phyloP scores from a whole-genome alignment of 352 stramenopile genomes.

The Phytophthora idaei region DNA sequence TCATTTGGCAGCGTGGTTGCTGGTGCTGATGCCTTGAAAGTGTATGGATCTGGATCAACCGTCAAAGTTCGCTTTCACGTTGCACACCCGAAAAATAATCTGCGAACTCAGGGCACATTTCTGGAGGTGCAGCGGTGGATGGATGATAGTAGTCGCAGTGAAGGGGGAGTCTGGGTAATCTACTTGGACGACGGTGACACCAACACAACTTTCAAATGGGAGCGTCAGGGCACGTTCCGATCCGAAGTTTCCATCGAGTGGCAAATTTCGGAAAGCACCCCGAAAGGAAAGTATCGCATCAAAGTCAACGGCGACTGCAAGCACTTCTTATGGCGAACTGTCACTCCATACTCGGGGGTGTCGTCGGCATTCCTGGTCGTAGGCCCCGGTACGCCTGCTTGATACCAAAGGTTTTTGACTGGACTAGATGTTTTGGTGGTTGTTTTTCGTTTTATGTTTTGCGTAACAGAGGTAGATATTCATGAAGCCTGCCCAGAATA shows the following conservation, averaged over 20 bases:
- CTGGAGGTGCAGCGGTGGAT: slow-evolving; percentile 79
- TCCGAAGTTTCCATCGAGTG: slow-evolving; percentile 78
- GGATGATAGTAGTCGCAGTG: slow-evolving; percentile 33
- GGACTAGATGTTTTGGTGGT: background rate
- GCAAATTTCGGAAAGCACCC: slow-evolving; percentile 55
- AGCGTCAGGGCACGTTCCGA: slow-evolving; percentile 68
- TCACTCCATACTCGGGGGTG: slow-evolving; percentile 58
- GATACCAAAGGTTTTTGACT: background rate
- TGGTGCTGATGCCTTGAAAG: slow-evolving; percentile 43
- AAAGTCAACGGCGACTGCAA: slow-evolving; percentile 86
- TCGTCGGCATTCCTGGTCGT: slow-evolving; percentile 65
- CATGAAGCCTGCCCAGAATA: slow-evolving; percentile 8
- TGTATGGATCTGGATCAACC: slow-evolving; percentile 53
- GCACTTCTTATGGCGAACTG: slow-evolving; percentile 54
- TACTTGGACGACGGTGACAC: slow-evolving; percentile 74
- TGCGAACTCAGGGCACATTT: slow-evolving; percentile 79
- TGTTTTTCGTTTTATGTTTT: slow-evolving; percentile 3
- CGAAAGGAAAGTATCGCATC: slow-evolving; percentile 65
- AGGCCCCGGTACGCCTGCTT: slow-evolving; percentile 20
- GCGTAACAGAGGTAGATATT: background rate
- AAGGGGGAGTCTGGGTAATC: slow-evolving; percentile 70
- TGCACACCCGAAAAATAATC: slow-evolving; percentile 84
- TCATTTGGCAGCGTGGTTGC: slow-evolving; percentile 64
- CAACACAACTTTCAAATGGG: slow-evolving; percentile 82
- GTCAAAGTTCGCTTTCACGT: slow-evolving; percentile 73